Conservation (phyloP, 345 rosid species). For the Hibiscus syriacus region DNA sequence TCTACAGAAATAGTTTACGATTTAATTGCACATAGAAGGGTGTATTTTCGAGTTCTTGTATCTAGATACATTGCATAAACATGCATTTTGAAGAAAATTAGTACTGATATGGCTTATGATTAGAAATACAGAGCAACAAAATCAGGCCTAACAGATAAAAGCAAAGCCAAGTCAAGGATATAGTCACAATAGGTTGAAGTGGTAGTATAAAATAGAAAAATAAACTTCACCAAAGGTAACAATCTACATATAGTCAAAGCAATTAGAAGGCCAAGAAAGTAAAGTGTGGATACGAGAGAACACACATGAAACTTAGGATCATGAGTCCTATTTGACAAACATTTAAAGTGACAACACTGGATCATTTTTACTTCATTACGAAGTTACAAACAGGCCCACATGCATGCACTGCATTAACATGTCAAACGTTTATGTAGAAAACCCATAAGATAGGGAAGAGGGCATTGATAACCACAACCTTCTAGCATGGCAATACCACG, state of each 20-base stretch:
- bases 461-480: constrained; percentile 21
- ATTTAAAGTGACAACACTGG: too few species aligned
- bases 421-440: neutral
- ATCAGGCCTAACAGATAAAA: neutral
- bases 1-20: neutral
- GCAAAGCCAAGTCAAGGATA: neutral
- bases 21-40: neutral
- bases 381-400: too few species aligned
- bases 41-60: neutral
- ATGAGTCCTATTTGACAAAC: too few species aligned
- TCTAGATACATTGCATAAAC: constrained; percentile 1
- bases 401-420: neutral
- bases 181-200: neutral
- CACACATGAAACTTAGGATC: too few species aligned
- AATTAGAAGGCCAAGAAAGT: neutral
- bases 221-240: neutral
- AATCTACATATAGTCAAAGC: neutral
- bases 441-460: neutral
- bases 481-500: constrained; percentile 79
- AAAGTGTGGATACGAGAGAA: too few species aligned
- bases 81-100: neutral
- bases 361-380: too few species aligned
- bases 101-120: neutral
- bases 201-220: neutral
- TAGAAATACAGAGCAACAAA: neutral